Percentiles rank a stretch among this genome's conserved stretches.
phyloP scores from a whole-genome alignment of 2,329 filamentous ascomycete genomes.

The Cercospora sp. region DNA sequence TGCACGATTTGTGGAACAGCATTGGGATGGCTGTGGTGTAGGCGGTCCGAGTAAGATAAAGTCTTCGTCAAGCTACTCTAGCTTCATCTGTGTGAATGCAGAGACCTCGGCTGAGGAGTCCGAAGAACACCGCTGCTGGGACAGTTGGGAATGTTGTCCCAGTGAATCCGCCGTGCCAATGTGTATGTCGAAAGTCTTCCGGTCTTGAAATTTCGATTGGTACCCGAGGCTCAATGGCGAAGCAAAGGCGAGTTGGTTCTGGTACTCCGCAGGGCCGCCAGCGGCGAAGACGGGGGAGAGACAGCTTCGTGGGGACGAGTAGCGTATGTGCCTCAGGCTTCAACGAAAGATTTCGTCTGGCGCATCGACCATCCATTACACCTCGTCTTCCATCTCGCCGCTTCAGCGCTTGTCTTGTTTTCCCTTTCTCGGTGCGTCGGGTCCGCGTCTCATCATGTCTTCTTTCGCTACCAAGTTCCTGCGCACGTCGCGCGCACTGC shows the following conservation, averaged over 20 bases:
- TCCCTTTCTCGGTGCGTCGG: slow-evolving; percentile 15
- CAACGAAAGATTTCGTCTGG: neutral
- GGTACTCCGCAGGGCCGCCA: neutral
- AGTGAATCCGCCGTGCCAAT: neutral
- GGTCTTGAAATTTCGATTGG: neutral
- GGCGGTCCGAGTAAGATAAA: neutral
- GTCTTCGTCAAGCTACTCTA: slow-evolving; percentile 16
- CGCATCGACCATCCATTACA: slow-evolving; percentile 3
- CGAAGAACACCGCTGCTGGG: neutral
- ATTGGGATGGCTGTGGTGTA: slow-evolving; percentile 38
- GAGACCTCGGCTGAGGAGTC: slow-evolving; percentile 17
- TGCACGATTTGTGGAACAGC: slow-evolving; percentile 47
- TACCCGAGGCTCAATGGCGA: neutral
- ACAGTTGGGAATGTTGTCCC: neutral
- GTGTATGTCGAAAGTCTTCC: neutral
- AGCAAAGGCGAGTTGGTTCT: neutral
- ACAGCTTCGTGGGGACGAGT: neutral
- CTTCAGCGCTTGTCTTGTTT: slow-evolving; percentile 8
- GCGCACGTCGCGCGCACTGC: slow-evolving; percentile 77
- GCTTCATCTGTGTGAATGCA: slow-evolving; percentile 14
- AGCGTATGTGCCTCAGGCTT: neutral
- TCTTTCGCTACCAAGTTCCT: slow-evolving; percentile 78
- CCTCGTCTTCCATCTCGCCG: slow-evolving; percentile 8
- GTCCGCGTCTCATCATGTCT: slow-evolving; percentile 55
- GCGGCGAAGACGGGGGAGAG: slow-evolving; percentile 9